Base-by-base conservation (phyloP, 163 green algal species). In the Scenedesmus sp. region DNA sequence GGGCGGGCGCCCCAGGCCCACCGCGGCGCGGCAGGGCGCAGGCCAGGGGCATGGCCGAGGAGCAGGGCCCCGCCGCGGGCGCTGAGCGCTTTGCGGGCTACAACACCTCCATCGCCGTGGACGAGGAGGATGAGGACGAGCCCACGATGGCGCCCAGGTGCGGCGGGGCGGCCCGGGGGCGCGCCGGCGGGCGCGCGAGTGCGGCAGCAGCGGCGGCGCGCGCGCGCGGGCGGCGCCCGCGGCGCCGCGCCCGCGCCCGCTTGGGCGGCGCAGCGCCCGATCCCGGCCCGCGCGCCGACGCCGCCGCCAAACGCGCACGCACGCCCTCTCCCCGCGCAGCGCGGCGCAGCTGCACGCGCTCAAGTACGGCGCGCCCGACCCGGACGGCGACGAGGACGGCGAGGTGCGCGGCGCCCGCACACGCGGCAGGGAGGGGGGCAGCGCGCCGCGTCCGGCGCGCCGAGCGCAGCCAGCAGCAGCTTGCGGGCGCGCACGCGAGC, bases 71-170 rank as follows among this genome's bases (percentile, higher is more conserved):
- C 9, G 77, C 70, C 53, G 70, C 4, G 28, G 60, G 56, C 22
- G 50, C 13, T 26, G 39, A 63, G n/a, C 54, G 51, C 5, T 63
- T 70, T 7, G 18, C 70, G 3, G 70, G 70, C 2, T 78, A 78
- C 29, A 58, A 67, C 56, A 78, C 70, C 10, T 53, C 70, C 28
- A 78, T 78, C 26, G 36, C 60, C 9, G 26, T 57, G 4, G 75
- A 86, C 2, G 81, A 86, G 13, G 75, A 81, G 34, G 81, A 86
- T 2, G 81, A 78, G 58, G 81, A 77, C 0, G 63, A 82, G 18
- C 75, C 73, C 33, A 76, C 80, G 11, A 71, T 67, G 39, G 70
- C 54, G 33, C 70, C 70, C 26, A 78, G 70, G 70, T 78, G 4
- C 22, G 42, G 22, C 26, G n/a, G n/a, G n/a, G n/a, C n/a, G n/a